Conservation (phyloP, 2,329 filamentous ascomycete genomes). For the Colletotrichum sojae region DNA sequence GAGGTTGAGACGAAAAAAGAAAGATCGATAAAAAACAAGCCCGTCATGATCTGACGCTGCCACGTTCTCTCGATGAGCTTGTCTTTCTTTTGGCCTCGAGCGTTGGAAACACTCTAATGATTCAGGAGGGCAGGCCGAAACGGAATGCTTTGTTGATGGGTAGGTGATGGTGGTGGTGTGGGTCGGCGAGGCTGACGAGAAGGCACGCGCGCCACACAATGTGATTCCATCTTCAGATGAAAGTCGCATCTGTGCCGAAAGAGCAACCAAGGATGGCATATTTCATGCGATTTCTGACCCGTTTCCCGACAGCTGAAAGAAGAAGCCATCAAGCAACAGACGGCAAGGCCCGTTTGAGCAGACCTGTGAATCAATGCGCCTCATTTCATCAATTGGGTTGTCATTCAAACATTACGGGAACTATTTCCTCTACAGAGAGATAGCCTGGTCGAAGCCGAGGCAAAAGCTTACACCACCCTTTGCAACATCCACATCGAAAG, state of each 20-base stretch:
- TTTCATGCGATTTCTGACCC: neutral
- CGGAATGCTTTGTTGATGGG: neutral
- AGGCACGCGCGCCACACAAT: neutral
- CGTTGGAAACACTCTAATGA: constrained; percentile 14
- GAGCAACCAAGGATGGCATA: constrained; percentile 7
- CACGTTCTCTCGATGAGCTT: neutral
- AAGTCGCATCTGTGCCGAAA: constrained; percentile 10
- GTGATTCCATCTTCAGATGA: neutral
- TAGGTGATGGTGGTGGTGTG: constrained; percentile 5
- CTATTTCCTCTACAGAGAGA: constrained; percentile 29
- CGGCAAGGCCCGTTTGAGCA: neutral
- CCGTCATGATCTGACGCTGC: constrained; percentile 5
- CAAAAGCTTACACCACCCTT: neutral
- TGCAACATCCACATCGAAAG: neutral
- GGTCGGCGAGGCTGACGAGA: constrained; percentile 1
- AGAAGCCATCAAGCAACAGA: neutral
- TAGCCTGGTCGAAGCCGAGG: constrained; percentile 9
- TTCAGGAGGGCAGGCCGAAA: constrained; percentile 15
- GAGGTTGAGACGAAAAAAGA: constrained; percentile 11
- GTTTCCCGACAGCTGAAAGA: constrained; percentile 1
- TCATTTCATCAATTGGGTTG: constrained; percentile 12
- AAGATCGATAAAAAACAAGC: too few relatives aligned
- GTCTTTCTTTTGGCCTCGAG: neutral
- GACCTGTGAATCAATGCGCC: neutral
- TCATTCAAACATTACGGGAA: constrained; percentile 29